Evolutionary conservation across 2,329 filamentous ascomycete species (phyloP), one percentile per base, ranked within the genome.

Genomic region (Sclerotinia nivalis): DNA sequence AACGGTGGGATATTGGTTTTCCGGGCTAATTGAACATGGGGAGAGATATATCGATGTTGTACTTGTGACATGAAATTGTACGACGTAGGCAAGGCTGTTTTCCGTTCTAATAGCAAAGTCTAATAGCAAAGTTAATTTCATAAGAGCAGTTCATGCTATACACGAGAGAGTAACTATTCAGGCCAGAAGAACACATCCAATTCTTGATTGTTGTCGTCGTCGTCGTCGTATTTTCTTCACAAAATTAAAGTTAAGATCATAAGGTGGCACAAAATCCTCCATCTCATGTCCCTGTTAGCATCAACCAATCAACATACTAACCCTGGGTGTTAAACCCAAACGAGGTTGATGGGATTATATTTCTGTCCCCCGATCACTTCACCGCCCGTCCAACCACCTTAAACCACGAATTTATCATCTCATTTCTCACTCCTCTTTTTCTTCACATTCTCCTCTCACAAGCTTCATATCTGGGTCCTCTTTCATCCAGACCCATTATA

Each of bases 341-440:
- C n/a, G n/a, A n/a, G n/a, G n/a, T n/a, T n/a, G n/a, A n/a, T n/a
- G n/a, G n/a, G n/a, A n/a, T n/a, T n/a, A n/a, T n/a, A n/a, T n/a
- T n/a, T n/a, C n/a, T n/a, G n/a, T n/a, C n/a, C n/a, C n/a, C n/a
- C n/a, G 12, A 56, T 5, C 15, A 61, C 59, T 61, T 62, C 60
- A 62, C 45, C 45, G 45, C 60, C 45, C 59, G 20, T 62, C 59
- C 59, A 62, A 62, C 59, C 43, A 62, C 45, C 59, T 10, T 10
- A n/a, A n/a, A 49, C 43, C 59, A 62, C 25, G 59, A 62, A 56
- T 56, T n/a, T 31, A 20, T 34, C 43, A 25, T 37, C 22, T 37
- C 34, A 45, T n/a, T 20, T 20, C 34, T 40, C 47, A 28, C 60
- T 37, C 45, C 60, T 64, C 60, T 40, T 37, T 40, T 40, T 50